phyloP scores from a whole-genome alignment of 202 grass and related monocot species.

The Bolboschoenoplectus hybrid region DNA sequence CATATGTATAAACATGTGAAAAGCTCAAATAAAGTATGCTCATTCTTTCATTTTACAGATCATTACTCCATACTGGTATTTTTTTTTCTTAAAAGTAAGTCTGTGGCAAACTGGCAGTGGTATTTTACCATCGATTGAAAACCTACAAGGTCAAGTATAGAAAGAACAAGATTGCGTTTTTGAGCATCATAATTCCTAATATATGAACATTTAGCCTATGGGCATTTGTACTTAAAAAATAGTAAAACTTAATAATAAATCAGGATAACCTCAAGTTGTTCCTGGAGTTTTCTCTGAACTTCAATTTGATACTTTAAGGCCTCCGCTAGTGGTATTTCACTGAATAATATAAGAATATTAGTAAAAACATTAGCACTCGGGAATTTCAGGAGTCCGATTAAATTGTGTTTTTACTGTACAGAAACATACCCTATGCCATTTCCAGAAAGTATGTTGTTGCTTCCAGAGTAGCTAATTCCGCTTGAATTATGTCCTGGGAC shows the following conservation, averaged over 20 bases:
- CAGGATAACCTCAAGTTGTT: conserved; percentile 70
- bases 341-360: conserved; percentile 32
- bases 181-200: neutral
- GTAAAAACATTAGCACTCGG: neutral
- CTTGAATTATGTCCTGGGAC: conserved; percentile 60
- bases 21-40: neutral
- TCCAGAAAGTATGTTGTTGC: conserved; percentile 38
- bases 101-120: neutral
- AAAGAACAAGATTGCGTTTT: too few relatives aligned
- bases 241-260: neutral
- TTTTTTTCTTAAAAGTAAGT: neutral
- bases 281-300: conserved; percentile 74
- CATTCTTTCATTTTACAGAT: neutral
- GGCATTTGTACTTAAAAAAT: neutral
- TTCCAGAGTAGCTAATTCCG: conserved; percentile 55
- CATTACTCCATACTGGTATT: neutral
- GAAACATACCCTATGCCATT: conserved; percentile 17
- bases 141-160: neutral
- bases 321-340: conserved; percentile 77
- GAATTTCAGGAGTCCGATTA: neutral
- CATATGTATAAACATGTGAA: neutral
- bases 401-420: neutral
- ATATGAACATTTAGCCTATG: neutral
- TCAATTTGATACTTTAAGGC: conserved; percentile 77
- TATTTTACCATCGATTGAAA: neutral